phyloP scores from a whole-genome alignment of 1,284 basidiomycete species.

The Puccinia horiana region DNA sequence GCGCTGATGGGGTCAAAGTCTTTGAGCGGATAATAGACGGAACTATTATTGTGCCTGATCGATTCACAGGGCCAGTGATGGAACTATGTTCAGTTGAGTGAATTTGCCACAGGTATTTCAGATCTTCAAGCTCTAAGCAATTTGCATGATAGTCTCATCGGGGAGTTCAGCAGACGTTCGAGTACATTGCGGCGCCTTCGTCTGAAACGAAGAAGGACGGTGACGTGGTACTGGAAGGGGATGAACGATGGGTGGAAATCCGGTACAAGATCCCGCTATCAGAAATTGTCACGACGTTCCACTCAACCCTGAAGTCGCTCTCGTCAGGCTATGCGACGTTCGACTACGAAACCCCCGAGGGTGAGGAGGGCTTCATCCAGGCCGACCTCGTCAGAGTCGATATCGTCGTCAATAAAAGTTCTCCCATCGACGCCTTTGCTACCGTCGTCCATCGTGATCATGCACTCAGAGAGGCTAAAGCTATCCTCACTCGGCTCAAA shows the following conservation, averaged over 20 bases:
- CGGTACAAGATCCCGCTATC: slow-evolving; percentile 75
- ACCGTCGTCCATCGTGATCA: slow-evolving; percentile 44
- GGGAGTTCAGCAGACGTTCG: slow-evolving; percentile 53
- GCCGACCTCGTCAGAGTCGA: slow-evolving; percentile 39
- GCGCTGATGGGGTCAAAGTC: slow-evolving; percentile 69
- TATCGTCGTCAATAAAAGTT: slow-evolving; percentile 34
- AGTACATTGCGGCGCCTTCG: slow-evolving; percentile 51
- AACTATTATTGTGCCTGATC: slow-evolving; percentile 82
- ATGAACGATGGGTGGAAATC: slow-evolving; percentile 16
- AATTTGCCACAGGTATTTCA: not conserved
- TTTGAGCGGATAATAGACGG: slow-evolving; percentile 72
- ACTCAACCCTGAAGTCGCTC: slow-evolving; percentile 76
- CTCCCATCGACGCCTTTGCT: slow-evolving; percentile 43
- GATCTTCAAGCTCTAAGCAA: not conserved
- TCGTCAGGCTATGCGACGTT: slow-evolving; percentile 56
- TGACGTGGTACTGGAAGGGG: slow-evolving; percentile 5
- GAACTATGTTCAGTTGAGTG: slow-evolving; percentile 69
- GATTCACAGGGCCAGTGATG: slow-evolving; percentile 78
- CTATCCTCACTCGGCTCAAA: slow-evolving; percentile 28
- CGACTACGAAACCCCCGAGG: slow-evolving; percentile 69
- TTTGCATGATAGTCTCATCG: slow-evolving; percentile 52
- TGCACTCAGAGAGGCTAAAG: slow-evolving; percentile 28
- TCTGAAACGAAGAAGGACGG: slow-evolving; percentile 70
- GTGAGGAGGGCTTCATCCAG: slow-evolving; percentile 16
- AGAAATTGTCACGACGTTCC: slow-evolving; percentile 90